A percentile compares a stretch with the other conserved stretches of the same genome.
phyloP scores from a whole-genome alignment of 495 filamentous ascomycete genomes.

The Aspergillus nidulans region DNA sequence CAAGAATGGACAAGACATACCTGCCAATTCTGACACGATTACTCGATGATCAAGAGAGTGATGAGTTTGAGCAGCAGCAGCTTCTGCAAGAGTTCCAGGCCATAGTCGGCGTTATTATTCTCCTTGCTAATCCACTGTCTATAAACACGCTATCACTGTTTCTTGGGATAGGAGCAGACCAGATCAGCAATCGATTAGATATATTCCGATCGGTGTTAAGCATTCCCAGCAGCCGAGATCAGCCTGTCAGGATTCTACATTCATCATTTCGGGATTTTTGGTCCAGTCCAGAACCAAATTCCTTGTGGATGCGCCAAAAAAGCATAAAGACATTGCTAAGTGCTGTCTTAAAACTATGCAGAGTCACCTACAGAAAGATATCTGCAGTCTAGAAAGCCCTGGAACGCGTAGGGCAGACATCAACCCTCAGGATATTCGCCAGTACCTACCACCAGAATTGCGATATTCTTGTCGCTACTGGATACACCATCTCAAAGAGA shows the following conservation, averaged over 20 bases:
- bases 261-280: constrained; percentile 25
- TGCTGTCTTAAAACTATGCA: constrained; percentile 20
- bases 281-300: constrained; percentile 17
- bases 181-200: background rate
- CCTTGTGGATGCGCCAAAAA: constrained; percentile 21
- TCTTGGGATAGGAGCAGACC: background rate
- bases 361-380: constrained; percentile 25
- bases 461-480: constrained; percentile 27
- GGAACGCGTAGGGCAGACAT: constrained; percentile 24
- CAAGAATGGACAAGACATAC: constrained; percentile 18
- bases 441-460: constrained; percentile 24
- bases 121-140: constrained; percentile 21
- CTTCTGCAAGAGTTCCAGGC: constrained; percentile 15
- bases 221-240: constrained; percentile 19
- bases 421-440: constrained; percentile 13
- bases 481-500: constrained; percentile 39
- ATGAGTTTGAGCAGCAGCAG: background rate
- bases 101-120: constrained; percentile 19
- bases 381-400: constrained; percentile 28
- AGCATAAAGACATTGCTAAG: background rate
- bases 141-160: constrained; percentile 14
- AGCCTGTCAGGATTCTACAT: constrained; percentile 13
- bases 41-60: background rate
- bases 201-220: constrained; percentile 18
- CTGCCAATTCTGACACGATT: constrained; percentile 20